Conservation (phyloP, 2,329 filamentous ascomycete species). For the Cercospora nicotianae region DNA sequence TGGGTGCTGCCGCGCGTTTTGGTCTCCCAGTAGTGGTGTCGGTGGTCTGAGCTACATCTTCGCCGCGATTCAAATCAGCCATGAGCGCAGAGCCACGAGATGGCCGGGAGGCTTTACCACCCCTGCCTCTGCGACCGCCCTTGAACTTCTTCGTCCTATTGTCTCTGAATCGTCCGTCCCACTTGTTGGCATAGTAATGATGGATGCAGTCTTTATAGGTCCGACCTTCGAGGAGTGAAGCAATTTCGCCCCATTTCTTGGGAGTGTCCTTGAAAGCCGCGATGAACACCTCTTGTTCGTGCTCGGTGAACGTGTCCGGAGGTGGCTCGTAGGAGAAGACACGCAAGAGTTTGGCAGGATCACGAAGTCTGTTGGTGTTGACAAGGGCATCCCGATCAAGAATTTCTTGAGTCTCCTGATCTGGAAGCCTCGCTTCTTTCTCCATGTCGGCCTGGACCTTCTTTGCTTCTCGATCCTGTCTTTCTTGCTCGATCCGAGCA, state of each 20-base stretch:
- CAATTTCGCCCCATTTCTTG: constrained; percentile 80
- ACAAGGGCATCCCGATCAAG: constrained; percentile 60
- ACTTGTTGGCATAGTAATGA: constrained; percentile 81
- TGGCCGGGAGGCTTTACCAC: constrained; percentile 52
- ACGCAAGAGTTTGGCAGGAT: constrained; percentile 65
- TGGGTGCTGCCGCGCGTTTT: constrained; percentile 62
- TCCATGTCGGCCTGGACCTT: constrained; percentile 72
- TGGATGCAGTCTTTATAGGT: constrained; percentile 80
- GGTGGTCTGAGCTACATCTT: constrained; percentile 35
- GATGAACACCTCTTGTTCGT: constrained; percentile 70
- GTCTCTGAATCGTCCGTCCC: constrained; percentile 72
- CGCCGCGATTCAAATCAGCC: constrained; percentile 58
- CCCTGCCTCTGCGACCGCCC: constrained; percentile 33
- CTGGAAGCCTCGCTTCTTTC: constrained; percentile 73
- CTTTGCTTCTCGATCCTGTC: constrained; percentile 52
- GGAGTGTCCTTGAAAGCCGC: constrained; percentile 72
- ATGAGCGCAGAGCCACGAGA: constrained; percentile 59
- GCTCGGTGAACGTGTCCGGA: constrained; percentile 70
- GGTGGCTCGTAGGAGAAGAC: constrained; percentile 72
- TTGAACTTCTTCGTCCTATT: constrained; percentile 60
- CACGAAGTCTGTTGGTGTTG: constrained; percentile 65
- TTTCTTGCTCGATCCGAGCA: constrained; percentile 67
- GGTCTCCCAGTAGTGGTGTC: constrained; percentile 53
- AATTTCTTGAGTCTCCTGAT: constrained; percentile 65
- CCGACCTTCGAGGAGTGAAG: constrained; percentile 64